A percentile compares a stretch with the other conserved stretches of the same genome.
Conservation (phyloP, 495 filamentous ascomycete species). For the Penicillium cosmopolitanum region DNA sequence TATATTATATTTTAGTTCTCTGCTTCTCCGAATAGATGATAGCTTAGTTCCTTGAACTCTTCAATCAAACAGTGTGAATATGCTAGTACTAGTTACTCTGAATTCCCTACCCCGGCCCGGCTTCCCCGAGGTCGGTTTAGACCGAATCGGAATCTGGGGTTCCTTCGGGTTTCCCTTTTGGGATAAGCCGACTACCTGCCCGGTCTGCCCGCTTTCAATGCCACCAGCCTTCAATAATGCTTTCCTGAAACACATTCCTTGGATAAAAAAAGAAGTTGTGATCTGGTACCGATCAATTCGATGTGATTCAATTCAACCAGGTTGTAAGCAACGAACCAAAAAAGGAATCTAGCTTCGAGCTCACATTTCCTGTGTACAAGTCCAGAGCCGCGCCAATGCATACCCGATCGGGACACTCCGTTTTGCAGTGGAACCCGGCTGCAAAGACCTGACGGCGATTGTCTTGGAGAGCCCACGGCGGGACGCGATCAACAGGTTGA, state of each 20-base stretch:
- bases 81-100: too few species aligned
- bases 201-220: background rate
- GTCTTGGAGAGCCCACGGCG: background rate
- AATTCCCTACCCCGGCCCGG: background rate
- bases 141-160: background rate
- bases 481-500: background rate
- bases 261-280: background rate
- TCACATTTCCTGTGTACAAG: constrained; percentile 31
- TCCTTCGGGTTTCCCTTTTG: background rate
- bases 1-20: too few species aligned
- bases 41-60: too few species aligned
- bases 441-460: background rate
- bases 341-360: constrained; percentile 8
- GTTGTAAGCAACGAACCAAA: background rate
- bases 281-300: background rate
- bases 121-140: background rate
- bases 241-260: constrained; percentile 2
- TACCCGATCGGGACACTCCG: constrained; percentile 20
- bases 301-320: background rate
- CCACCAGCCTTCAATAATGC: background rate
- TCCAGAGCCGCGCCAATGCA: constrained; percentile 55
- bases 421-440: constrained; percentile 11
- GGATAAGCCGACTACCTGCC: background rate
- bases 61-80: background rate
- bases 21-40: too few species aligned